Conservation (phyloP, 192 early-diverging fungal species). For the Funneliformis geosporum region DNA sequence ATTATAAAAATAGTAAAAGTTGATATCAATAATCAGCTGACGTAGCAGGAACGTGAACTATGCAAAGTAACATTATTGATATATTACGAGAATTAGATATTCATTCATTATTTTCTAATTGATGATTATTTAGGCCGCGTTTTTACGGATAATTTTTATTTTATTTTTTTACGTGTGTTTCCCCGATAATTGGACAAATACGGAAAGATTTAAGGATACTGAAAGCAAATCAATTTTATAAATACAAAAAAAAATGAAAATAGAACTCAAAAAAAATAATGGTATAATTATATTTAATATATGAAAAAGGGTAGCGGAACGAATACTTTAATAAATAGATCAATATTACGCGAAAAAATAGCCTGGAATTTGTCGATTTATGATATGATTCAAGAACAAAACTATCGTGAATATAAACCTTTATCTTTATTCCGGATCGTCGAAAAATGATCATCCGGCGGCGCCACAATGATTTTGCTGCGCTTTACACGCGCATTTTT, state of each 20-base stretch:
- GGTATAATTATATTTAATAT: no score
- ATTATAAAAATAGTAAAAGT: not conserved
- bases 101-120: not conserved
- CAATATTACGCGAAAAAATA: not conserved
- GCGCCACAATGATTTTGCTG: not conserved
- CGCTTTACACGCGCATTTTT: not conserved
- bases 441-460: not conserved
- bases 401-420: not conserved
- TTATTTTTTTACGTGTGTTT: no score
- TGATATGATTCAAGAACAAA: not conserved
- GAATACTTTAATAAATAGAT: not conserved
- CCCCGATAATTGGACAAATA: no score
- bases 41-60: not conserved
- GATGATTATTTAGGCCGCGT: no score
- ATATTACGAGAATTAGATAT: not conserved
- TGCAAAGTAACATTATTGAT: not conserved
- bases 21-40: not conserved
- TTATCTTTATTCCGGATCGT: not conserved
- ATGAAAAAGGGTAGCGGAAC: no score
- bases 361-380: no score
- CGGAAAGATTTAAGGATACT: no score
- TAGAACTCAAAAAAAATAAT: no score
- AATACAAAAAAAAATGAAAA: no score
- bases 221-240: no score
- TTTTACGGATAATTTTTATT: no score